Evolutionary conservation across 2,329 filamentous ascomycete species (phyloP), one percentile per base, ranked within the genome.

Genomic region (Blastomyces percursus): DNA sequence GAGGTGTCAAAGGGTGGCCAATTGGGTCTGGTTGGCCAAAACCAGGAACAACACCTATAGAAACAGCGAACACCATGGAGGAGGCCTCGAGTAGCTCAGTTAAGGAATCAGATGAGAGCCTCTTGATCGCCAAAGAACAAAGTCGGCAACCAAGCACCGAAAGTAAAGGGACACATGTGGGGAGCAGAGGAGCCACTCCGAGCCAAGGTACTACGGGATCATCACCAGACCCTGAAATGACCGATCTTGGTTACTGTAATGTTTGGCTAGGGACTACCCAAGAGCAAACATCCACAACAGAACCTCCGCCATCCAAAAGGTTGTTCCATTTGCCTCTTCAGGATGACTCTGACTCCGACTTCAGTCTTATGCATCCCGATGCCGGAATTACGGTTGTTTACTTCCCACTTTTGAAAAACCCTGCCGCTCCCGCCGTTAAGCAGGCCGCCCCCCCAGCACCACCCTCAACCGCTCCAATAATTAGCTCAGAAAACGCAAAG

Each of bases 1-100:
- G 93, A 52, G 90, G 89, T 8, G 86, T 99, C 72, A 93, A 91
- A 72, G 93, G 93, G 5, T 99, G 94, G 94, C 94, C 94, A 0
- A 77, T 96, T 7, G 93, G 93, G 6, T 86, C 91, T n/a, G 94
- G 94, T 21, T 99, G 94, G 94, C 66, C 66, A 32, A 86, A 85
- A 63, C 71, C 75, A 7, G 80, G 77, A 3, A 83, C 86, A 60
- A 78, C 84, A 0, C 74, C 84, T 0, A 78, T 85, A 62, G 80
- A 88, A 64, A 82, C 86, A 0, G 80, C 82, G 40, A 74, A 84
- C 55, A 82, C 91, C 65, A 81, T 96, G 3, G 84, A 87, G 12
- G 77, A 84, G 62, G 87, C 91, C 1, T 81, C 90, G 72, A 84
- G 84, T 5, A 78, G 80, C 2, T 83, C 83, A 0, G 72, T 82